Evolutionary conservation across 2,329 filamentous ascomycete genomes (phyloP).

Genomic region (Xylaria sp.): DNA sequence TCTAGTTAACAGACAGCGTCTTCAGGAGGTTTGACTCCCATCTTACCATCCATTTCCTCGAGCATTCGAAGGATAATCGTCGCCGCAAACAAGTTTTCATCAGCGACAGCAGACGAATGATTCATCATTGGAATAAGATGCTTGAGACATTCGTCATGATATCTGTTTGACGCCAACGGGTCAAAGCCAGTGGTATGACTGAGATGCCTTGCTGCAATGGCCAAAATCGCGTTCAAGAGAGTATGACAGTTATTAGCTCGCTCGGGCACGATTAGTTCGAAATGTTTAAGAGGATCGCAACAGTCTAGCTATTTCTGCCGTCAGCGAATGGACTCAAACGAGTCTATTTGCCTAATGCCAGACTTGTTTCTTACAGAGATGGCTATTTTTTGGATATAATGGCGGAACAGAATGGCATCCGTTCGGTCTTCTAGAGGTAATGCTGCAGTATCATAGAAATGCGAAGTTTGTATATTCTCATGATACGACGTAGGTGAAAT

Average conservation of each 20-base stretch:
- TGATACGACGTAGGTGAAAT: conserved; percentile 28
- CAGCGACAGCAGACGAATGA: conserved; percentile 51
- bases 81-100: conserved; percentile 65
- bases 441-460: conserved; percentile 37
- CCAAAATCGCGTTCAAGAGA: conserved; percentile 66
- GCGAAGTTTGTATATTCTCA: conserved; percentile 32
- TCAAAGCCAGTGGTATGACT: conserved; percentile 61
- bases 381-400: conserved; percentile 51
- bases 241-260: conserved; percentile 61
- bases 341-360: not conserved
- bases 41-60: conserved; percentile 56
- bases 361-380: conserved; percentile 47
- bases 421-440: conserved; percentile 48
- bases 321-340: conserved; percentile 32
- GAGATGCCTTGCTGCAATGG: conserved; percentile 65
- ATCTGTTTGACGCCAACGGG: conserved; percentile 60
- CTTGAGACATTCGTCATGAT: conserved; percentile 64
- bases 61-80: conserved; percentile 64
- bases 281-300: conserved; percentile 55
- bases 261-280: conserved; percentile 64
- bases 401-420: conserved; percentile 50
- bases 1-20: conserved; percentile 38
- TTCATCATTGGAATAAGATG: conserved; percentile 60
- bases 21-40: conserved; percentile 18
- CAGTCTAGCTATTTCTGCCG: conserved; percentile 45